A percentile compares a stretch with the other conserved stretches of the same genome.
Conservation (phyloP, 140 eudicot genomes). For the Ambrosia hybrid region DNA sequence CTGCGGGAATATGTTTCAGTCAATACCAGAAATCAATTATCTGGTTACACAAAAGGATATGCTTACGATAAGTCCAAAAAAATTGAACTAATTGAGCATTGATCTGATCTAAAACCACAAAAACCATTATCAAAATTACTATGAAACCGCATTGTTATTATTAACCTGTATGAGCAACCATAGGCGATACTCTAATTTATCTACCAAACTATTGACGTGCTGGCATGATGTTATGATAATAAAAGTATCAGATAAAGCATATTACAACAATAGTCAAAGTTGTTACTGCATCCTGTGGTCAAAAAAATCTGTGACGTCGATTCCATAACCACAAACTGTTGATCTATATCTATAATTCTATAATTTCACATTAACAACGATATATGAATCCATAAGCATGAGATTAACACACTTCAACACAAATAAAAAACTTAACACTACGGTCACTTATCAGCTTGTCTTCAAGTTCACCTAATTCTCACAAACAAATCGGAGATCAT, state of each 20-base stretch:
- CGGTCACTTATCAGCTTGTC: not conserved
- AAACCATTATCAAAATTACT: not conserved
- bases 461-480: conserved; percentile 8
- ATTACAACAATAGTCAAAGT: not conserved
- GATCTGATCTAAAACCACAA: not conserved
- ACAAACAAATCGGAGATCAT: conserved; percentile 16
- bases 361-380: not conserved
- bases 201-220: not conserved
- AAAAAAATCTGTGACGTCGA: not conserved
- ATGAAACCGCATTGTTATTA: not conserved
- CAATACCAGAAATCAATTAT: conserved; percentile 6
- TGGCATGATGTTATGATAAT: not conserved
- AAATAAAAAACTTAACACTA: conserved; percentile 4
- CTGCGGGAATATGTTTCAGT: conserved; percentile 21
- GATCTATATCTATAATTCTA: conserved; percentile 10
- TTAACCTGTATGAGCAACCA: conserved; percentile 6
- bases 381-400: not conserved
- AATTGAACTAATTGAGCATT: not conserved
- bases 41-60: conserved; percentile 15
- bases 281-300: too few relatives aligned
- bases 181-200: not conserved
- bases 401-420: not conserved
- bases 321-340: conserved; percentile 20
- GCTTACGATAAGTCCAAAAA: not conserved
- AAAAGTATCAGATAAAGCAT: conserved; percentile 16